A percentile compares a stretch with the other conserved stretches of the same genome.
Conservation (phyloP, 75 land plant genomes). For the Cunninghamia lanceolata region DNA sequence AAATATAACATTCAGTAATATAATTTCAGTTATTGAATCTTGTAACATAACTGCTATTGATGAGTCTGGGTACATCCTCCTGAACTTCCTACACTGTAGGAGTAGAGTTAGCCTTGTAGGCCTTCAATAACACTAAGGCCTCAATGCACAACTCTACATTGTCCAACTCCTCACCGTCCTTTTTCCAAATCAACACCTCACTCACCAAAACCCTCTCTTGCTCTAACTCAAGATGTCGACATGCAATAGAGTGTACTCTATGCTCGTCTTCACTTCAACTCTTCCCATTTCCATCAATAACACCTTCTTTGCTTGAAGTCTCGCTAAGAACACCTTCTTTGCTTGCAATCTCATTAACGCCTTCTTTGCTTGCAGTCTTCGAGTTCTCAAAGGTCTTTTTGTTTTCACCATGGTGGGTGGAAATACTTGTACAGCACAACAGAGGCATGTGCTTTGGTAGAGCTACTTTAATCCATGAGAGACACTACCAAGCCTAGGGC, state of each 20-base stretch:
- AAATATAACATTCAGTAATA: too few relatives aligned
- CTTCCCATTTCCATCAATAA: too few relatives aligned
- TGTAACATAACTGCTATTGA: constrained; percentile 83
- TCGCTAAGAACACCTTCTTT: background rate
- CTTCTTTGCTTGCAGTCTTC: background rate
- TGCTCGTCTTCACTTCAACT: constrained; percentile 4
- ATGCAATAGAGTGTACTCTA: constrained; percentile 11
- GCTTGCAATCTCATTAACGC: background rate
- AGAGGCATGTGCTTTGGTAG: background rate
- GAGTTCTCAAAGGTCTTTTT: background rate
- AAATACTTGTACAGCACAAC: constrained; percentile 32
- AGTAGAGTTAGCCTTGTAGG: constrained; percentile 77
- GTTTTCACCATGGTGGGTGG: constrained; percentile 4
- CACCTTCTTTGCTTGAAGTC: background rate
- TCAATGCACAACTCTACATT: constrained; percentile 71
- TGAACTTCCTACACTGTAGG: constrained; percentile 86
- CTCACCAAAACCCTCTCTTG: constrained; percentile 95
- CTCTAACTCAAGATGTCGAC: constrained; percentile 31
- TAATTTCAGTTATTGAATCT: too few relatives aligned
- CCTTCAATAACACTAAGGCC: constrained; percentile 58
- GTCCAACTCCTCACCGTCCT: constrained; percentile 92
- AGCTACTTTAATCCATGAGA: background rate
- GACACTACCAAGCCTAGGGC: constrained; percentile 10
- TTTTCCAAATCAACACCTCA: constrained; percentile 84
- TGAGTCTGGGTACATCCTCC: constrained; percentile 89